Evolutionary conservation across 139 green algal genomes (phyloP).

Genomic region (Auxenochlorella pyrenoidosa): DNA sequence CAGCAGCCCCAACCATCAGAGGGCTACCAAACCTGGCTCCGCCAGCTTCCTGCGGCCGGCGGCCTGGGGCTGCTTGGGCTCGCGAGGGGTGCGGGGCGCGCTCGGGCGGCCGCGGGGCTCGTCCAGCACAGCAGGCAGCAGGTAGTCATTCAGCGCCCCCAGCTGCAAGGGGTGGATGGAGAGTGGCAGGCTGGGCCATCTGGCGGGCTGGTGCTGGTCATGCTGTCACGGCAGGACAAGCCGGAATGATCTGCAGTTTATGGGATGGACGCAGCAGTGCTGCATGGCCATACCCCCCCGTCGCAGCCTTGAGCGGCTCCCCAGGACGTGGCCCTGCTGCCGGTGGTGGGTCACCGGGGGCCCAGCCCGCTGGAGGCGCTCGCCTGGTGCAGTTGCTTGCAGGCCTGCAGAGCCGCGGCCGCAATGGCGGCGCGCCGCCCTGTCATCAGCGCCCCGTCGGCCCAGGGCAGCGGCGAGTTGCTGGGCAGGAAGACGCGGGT

Average conservation of each 20-base stretch:
- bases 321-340: too few relatives aligned
- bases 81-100: background rate
- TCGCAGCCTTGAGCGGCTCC: too few relatives aligned
- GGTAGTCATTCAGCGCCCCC: slow-evolving; percentile 49
- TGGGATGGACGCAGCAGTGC: background rate
- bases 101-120: background rate
- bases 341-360: too few relatives aligned
- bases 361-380: background rate
- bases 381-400: slow-evolving; percentile 56
- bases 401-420: slow-evolving; percentile 50
- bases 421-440: slow-evolving; percentile 34
- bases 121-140: slow-evolving; percentile 46
- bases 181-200: background rate
- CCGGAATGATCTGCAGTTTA: too few relatives aligned
- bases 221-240: too few relatives aligned
- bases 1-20: too few relatives aligned
- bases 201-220: too few relatives aligned
- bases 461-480: slow-evolving; percentile 49
- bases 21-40: background rate
- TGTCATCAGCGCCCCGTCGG: slow-evolving; percentile 28
- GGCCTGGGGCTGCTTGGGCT: background rate
- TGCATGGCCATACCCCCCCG: too few relatives aligned
- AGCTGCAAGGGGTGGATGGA: slow-evolving; percentile 10
- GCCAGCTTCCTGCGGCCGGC: slow-evolving; percentile 24
- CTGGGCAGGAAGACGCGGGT: slow-evolving; percentile 46